These are phyloP conservation scores for Kodamaea kaohsiungensis DNA, from an alignment of 805 yeast species.

Conservation along the genomic window DNA sequence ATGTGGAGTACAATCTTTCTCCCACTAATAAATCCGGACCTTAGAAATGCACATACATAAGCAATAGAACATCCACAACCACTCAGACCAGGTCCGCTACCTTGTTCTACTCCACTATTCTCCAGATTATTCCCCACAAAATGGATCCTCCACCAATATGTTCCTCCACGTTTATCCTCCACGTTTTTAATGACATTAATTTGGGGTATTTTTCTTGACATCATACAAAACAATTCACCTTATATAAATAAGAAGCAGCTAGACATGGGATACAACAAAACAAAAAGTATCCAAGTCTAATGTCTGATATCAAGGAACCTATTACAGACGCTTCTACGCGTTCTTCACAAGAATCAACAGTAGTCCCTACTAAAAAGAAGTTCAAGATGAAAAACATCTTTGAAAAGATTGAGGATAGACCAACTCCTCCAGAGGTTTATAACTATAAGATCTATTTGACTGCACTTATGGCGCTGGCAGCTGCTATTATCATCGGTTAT, in stretches of 20 bases:
- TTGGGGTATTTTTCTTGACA: neutral
- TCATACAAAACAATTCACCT: neutral
- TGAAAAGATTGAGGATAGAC: slow-evolving; percentile 38
- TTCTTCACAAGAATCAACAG: neutral
- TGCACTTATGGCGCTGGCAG: slow-evolving; percentile 38
- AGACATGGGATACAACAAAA: neutral
- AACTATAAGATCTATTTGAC: slow-evolving; percentile 35
- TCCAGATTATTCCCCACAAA: neutral
- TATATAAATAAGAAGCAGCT: neutral
- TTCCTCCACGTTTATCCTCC: slow-evolving; percentile 1
- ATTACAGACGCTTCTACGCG: neutral
- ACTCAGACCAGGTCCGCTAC: too few species aligned
- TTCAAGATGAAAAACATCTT: slow-evolving; percentile 20
- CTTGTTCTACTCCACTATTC: neutral
- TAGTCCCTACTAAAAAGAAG: neutral
- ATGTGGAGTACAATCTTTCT: too few species aligned
- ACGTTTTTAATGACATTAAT: neutral
- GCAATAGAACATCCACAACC: too few species aligned
- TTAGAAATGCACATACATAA: too few species aligned
- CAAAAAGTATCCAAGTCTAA: neutral
- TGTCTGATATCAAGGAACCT: slow-evolving; percentile 1
- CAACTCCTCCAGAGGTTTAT: slow-evolving; percentile 40
- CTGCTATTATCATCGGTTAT: slow-evolving; percentile 43
- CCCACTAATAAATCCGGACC: too few species aligned
- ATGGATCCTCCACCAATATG: neutral